phyloP scores from a whole-genome alignment of 2,329 filamentous ascomycete genomes.

The Curvularia eragrostidis region DNA sequence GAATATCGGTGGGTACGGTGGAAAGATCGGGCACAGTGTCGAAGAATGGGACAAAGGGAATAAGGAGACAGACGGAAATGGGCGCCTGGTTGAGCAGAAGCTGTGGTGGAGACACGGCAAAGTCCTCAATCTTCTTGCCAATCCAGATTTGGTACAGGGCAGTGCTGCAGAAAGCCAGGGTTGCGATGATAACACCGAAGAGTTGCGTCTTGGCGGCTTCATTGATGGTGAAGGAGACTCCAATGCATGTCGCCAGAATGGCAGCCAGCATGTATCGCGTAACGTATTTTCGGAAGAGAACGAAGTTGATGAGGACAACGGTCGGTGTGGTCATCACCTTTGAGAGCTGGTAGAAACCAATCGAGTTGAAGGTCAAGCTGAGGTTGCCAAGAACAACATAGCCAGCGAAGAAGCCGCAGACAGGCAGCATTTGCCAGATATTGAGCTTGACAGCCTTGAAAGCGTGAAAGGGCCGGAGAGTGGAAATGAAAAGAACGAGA shows the following conservation, averaged over 20 bases:
- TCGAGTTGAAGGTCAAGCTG: slow-evolving; percentile 55
- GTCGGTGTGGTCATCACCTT: slow-evolving; percentile 59
- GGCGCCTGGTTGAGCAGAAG: slow-evolving; percentile 57
- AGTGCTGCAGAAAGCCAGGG: slow-evolving; percentile 54
- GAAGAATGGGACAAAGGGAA: slow-evolving; percentile 54
- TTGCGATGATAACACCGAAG: slow-evolving; percentile 53
- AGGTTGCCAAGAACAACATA: slow-evolving; percentile 57
- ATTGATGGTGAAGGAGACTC: slow-evolving; percentile 55
- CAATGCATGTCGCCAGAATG: slow-evolving; percentile 53
- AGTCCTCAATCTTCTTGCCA: slow-evolving; percentile 58
- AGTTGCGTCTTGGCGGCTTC: slow-evolving; percentile 50
- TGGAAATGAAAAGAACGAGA: slow-evolving; percentile 54
- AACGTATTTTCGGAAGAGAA: slow-evolving; percentile 53
- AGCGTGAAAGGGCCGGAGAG: slow-evolving; percentile 52
- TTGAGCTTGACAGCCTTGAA: slow-evolving; percentile 55
- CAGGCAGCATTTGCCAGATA: slow-evolving; percentile 54
- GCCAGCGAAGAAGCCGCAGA: slow-evolving; percentile 56
- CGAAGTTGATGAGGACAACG: slow-evolving; percentile 55
- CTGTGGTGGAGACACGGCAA: slow-evolving; percentile 54
- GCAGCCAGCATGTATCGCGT: slow-evolving; percentile 51
- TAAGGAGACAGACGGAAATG: slow-evolving; percentile 53
- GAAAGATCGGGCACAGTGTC: slow-evolving; percentile 51
- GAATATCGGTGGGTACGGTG: slow-evolving; percentile 49
- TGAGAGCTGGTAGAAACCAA: slow-evolving; percentile 58
- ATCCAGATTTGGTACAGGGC: slow-evolving; percentile 59